These are phyloP conservation scores for Penicillium subrubescens DNA, from an alignment of 495 filamentous ascomycete species.

Conservation along the genomic window DNA sequence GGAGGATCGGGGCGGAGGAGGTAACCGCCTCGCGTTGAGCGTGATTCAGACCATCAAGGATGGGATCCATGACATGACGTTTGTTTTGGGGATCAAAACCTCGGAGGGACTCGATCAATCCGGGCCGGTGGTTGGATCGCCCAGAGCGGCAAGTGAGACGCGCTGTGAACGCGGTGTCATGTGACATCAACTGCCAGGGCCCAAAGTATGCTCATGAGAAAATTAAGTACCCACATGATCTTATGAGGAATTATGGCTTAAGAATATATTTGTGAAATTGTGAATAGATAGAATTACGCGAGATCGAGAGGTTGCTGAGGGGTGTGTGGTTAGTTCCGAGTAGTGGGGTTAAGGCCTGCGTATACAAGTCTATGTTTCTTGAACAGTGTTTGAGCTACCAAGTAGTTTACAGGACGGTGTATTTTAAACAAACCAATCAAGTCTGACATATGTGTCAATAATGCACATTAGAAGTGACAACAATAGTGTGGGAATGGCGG, in stretches of 20 bases:
- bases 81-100: neutral
- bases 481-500: too few relatives aligned
- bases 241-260: neutral
- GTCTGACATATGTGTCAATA: too few relatives aligned
- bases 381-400: neutral
- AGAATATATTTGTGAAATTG: neutral
- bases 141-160: slow-evolving; percentile 14
- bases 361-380: neutral
- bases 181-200: slow-evolving; percentile 19
- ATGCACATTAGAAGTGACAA: too few relatives aligned
- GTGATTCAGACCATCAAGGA: slow-evolving; percentile 77
- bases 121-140: neutral
- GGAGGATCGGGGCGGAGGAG: slow-evolving; percentile 74
- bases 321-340: neutral
- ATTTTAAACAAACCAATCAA: neutral
- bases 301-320: neutral
- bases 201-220: neutral
- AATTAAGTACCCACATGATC: neutral
- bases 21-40: slow-evolving; percentile 86
- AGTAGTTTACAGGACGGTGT: neutral
- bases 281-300: neutral
- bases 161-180: slow-evolving; percentile 36
- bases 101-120: neutral
- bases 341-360: neutral
- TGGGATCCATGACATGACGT: slow-evolving; percentile 43